phyloP scores from a whole-genome alignment of 805 yeast species.

The Cyberlindnera sargentensis region DNA sequence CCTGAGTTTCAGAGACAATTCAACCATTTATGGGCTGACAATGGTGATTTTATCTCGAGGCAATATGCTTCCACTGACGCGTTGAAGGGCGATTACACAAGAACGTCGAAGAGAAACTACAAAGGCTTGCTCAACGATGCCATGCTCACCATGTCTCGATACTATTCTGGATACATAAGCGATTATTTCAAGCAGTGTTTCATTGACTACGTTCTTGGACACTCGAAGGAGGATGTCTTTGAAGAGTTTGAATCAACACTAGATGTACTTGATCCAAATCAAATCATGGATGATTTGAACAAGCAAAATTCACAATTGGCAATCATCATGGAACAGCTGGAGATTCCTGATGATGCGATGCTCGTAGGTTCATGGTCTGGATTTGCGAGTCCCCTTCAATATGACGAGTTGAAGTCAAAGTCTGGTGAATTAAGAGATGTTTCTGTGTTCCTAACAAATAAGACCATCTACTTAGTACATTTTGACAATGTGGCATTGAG shows the following conservation, averaged over 20 bases:
- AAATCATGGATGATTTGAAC: constrained; percentile 12
- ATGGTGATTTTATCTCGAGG: constrained; percentile 59
- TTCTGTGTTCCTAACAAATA: constrained; percentile 19
- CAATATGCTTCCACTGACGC: constrained; percentile 58
- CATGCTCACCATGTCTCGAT: constrained; percentile 33
- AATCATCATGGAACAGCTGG: constrained; percentile 10
- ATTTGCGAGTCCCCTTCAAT: constrained; percentile 18
- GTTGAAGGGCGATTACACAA: constrained; percentile 40
- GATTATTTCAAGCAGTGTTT: constrained; percentile 39
- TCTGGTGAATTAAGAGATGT: constrained; percentile 5
- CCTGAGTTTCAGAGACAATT: constrained; percentile 19
- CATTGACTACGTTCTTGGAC: constrained; percentile 35
- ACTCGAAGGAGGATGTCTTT: constrained; percentile 28
- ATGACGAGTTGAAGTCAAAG: constrained; percentile 11
- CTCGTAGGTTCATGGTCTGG: constrained; percentile 23
- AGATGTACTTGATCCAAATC: constrained; percentile 21
- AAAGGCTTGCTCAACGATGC: constrained; percentile 38
- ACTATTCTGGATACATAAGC: constrained; percentile 35
- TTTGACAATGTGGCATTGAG: constrained; percentile 14
- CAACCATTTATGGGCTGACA: constrained; percentile 54
- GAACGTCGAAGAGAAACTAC: constrained; percentile 35
- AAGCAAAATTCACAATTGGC: constrained; percentile 25
- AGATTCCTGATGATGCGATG: constrained; percentile 17
- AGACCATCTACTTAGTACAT: constrained; percentile 15
- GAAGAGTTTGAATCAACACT: constrained; percentile 35